These are phyloP conservation scores for Vicia sativa DNA, from an alignment of 306 rosid species.

Conservation along the genomic window DNA sequence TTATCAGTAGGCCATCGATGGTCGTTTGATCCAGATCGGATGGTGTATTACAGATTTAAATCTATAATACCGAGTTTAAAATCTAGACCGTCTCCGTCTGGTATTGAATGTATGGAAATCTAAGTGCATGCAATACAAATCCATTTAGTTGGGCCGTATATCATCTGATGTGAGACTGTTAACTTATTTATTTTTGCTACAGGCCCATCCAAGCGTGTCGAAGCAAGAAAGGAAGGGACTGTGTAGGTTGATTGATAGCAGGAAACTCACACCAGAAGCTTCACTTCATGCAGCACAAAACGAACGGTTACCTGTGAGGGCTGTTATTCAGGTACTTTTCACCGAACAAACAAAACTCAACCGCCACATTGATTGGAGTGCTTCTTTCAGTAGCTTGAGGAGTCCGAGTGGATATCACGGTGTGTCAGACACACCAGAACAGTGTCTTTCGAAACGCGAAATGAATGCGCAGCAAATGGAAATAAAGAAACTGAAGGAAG, in stretches of 20 bases:
- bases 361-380: slow-evolving; percentile 70
- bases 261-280: slow-evolving; percentile 85
- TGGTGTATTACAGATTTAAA: not conserved
- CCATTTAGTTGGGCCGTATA: not conserved
- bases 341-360: slow-evolving; percentile 69
- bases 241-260: slow-evolving; percentile 72
- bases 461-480: slow-evolving; percentile 62
- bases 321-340: slow-evolving; percentile 86
- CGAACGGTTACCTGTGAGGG: slow-evolving; percentile 88
- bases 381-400: slow-evolving; percentile 58
- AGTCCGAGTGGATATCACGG: slow-evolving; percentile 53
- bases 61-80: not conserved
- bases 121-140: not conserved
- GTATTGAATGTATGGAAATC: not conserved
- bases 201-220: slow-evolving; percentile 80
- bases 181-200: slow-evolving; percentile 13
- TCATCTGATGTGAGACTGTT: not conserved
- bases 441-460: slow-evolving; percentile 77
- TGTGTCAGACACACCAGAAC: slow-evolving; percentile 38
- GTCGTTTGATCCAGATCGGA: not conserved
- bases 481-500: slow-evolving; percentile 77
- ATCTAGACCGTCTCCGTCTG: not conserved
- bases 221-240: slow-evolving; percentile 83
- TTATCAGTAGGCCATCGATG: slow-evolving; percentile 13
- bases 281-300: slow-evolving; percentile 92